These are phyloP conservation scores for Fusarium sp. DNA, from an alignment of 2,329 filamentous ascomycete genomes.

Conservation along the genomic window DNA sequence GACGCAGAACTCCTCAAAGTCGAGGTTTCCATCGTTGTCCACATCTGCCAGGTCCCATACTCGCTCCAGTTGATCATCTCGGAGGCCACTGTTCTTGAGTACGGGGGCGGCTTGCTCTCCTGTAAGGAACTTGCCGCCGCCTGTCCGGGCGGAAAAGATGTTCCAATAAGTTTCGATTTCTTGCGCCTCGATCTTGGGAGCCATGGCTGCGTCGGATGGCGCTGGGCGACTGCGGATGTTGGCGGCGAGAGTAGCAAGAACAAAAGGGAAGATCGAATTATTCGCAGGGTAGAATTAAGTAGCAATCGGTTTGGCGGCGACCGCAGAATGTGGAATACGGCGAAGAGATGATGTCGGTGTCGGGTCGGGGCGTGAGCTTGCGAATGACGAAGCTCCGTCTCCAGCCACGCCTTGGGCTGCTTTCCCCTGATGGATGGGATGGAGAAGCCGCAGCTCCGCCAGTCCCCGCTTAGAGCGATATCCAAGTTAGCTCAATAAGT, in stretches of 20 bases:
- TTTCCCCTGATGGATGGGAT: conserved; percentile 41
- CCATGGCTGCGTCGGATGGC: conserved; percentile 55
- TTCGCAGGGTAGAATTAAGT: neutral
- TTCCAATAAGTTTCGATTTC: conserved; percentile 76
- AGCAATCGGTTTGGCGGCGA: conserved; percentile 30
- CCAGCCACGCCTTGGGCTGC: conserved; percentile 43
- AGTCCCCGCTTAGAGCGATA: conserved; percentile 44
- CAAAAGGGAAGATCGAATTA: neutral
- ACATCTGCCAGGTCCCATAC: conserved; percentile 99
- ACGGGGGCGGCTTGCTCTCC: conserved; percentile 72
- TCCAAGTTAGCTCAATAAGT: conserved; percentile 43
- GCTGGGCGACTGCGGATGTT: conserved; percentile 6
- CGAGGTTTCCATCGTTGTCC: conserved; percentile 95
- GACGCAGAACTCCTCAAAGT: conserved; percentile 99
- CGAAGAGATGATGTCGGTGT: conserved; percentile 19
- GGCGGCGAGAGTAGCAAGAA: conserved; percentile 3
- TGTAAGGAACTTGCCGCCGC: conserved; percentile 69
- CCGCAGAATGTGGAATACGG: conserved; percentile 18
- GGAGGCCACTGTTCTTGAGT: conserved; percentile 72
- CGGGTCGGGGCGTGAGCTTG: conserved; percentile 23
- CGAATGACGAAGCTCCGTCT: conserved; percentile 46
- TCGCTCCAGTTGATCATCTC: conserved; percentile 85
- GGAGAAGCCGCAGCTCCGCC: conserved; percentile 15
- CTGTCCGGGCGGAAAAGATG: conserved; percentile 70
- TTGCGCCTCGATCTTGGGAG: conserved; percentile 70